Conservation (phyloP, 805 yeast species). For the Dipodascopsis tothii region DNA sequence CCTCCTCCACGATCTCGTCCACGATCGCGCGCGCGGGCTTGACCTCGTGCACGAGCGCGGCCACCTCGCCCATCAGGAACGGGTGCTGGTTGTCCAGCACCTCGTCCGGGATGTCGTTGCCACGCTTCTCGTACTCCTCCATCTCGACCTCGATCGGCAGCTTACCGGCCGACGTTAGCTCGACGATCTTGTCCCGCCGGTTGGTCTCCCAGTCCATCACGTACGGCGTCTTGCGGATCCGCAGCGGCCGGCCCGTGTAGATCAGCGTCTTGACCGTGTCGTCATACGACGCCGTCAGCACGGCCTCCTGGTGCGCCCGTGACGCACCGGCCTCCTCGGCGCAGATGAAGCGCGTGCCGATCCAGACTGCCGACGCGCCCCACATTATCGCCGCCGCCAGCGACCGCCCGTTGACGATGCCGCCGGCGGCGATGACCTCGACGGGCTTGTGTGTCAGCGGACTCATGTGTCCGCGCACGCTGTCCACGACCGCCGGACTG, state of each 20-base stretch:
- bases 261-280: slow-evolving; percentile 25
- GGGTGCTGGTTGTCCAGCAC: slow-evolving; percentile 21
- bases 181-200: slow-evolving; percentile 24
- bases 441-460: slow-evolving; percentile 25
- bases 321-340: slow-evolving; percentile 28
- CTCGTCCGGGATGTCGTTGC: slow-evolving; percentile 20
- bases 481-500: slow-evolving; percentile 26
- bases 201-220: slow-evolving; percentile 25
- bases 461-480: slow-evolving; percentile 22
- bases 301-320: slow-evolving; percentile 23
- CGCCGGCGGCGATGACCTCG: slow-evolving; percentile 28
- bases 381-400: slow-evolving; percentile 26
- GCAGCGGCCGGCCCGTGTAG: slow-evolving; percentile 27
- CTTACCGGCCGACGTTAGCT: slow-evolving; percentile 21
- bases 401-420: slow-evolving; percentile 24
- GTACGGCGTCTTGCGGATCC: slow-evolving; percentile 24
- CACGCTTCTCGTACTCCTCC: slow-evolving; percentile 21
- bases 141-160: slow-evolving; percentile 24
- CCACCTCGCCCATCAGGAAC: slow-evolving; percentile 28
- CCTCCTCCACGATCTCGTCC: slow-evolving; percentile 26
- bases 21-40: slow-evolving; percentile 26
- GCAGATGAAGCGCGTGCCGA: slow-evolving; percentile 27
- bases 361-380: slow-evolving; percentile 28
- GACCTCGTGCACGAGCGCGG: slow-evolving; percentile 23
- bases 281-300: slow-evolving; percentile 20